A percentile compares a stretch with the other conserved stretches of the same genome.
phyloP scores from a whole-genome alignment of 495 filamentous ascomycete species.

The Letharia lupina region DNA sequence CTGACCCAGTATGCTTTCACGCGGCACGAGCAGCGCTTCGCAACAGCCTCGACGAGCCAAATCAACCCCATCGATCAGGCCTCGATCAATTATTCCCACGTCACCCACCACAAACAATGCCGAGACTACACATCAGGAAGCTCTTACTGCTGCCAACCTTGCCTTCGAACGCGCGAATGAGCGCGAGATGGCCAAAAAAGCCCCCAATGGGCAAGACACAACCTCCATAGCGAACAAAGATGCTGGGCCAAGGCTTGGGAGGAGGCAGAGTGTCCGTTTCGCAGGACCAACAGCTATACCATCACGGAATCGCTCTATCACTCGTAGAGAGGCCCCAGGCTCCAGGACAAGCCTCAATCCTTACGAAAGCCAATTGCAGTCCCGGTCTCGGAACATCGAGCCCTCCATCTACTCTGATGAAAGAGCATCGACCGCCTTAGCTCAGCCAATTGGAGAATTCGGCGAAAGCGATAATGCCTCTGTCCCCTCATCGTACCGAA shows the following conservation, averaged over 20 bases:
- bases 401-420: constrained; percentile 24
- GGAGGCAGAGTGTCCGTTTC: constrained; percentile 50
- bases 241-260: not conserved
- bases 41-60: constrained; percentile 49
- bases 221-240: not conserved
- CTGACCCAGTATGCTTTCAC: constrained; percentile 38
- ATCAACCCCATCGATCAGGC: constrained; percentile 53
- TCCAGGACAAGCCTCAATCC: constrained; percentile 6
- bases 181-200: constrained; percentile 21
- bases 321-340: constrained; percentile 17
- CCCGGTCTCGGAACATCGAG: constrained; percentile 22
- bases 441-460: constrained; percentile 20
- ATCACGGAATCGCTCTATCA: constrained; percentile 22
- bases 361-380: constrained; percentile 10
- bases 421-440: constrained; percentile 33
- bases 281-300: constrained; percentile 33
- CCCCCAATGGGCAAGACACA: constrained; percentile 7
- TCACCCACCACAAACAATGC: constrained; percentile 43
- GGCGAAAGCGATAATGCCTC: constrained; percentile 46
- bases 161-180: constrained; percentile 54
- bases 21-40: constrained; percentile 36
- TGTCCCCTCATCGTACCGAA: constrained; percentile 65
- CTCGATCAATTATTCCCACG: constrained; percentile 23
- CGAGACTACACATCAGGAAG: constrained; percentile 50
- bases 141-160: constrained; percentile 56